Evolutionary conservation across 164 flowering plant genomes (phyloP), one percentile per base, ranked within the genome.

Genomic region (Aristolochia contorta): DNA sequence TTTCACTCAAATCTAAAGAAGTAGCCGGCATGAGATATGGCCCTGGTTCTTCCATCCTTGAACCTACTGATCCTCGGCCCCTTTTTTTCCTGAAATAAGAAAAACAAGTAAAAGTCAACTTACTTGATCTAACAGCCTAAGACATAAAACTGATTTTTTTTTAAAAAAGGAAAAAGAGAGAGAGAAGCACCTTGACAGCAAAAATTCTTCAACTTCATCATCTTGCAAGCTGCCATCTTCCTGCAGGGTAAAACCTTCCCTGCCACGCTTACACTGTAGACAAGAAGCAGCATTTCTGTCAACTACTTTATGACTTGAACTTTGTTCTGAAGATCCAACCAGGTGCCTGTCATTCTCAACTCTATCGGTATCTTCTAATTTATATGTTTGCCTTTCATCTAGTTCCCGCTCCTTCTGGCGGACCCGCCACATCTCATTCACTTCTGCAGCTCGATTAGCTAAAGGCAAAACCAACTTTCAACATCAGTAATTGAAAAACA

Each of bases 21-120:
- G 72, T 49, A 12, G 65, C 48, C 46, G 82, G 81, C 24, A 62
- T 57, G 48, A 80, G 91, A 58, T 81, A 89, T 16, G 98, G 98
- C 51, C 96, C 98, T 10, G 95, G 73, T 78, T 88, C 98, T 72
- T 91, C 98, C 91, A 85, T 89, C 69, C 94, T 82, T 37, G 98
- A 79, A 16, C 98, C 96, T 21, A 91, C 71, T 18, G 82, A 71
- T 60, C 98, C 98, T 78, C 95, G 79, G 3, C 98, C 98, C 58
- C 96, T 85, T 77, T 91, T 91, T 27, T 62, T 75, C 82, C 98
- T 91, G 82, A 41, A 54, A 20, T 5, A 54, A 24, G 16, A 61
- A 14, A 21, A 57, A 21, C 21, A 16, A 56, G 58, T 52, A 30
- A 20, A 0, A 23, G n/a, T 43, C n/a, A 27, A 47, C 24, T 46